These are phyloP conservation scores for Cryptococcus sp. DNA, from an alignment of 1,284 basidiomycete genomes.

Conservation along the genomic window DNA sequence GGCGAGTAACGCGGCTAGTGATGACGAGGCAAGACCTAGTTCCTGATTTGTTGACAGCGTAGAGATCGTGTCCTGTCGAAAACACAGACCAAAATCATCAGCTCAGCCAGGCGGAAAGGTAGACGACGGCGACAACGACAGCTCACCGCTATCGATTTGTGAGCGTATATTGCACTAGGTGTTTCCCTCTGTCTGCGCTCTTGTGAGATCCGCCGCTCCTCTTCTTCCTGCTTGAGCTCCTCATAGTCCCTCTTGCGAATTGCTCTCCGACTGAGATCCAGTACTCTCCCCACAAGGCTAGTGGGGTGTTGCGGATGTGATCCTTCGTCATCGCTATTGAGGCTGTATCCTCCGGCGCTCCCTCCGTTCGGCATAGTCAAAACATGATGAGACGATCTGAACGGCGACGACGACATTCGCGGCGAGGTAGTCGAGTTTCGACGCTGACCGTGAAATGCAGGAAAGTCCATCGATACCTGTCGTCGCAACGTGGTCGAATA, in stretches of 20 bases:
- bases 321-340: conserved; percentile 10
- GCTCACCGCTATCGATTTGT: conserved; percentile 44
- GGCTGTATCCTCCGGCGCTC: conserved; percentile 1
- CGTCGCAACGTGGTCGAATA: conserved; percentile 77
- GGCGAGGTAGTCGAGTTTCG: conserved; percentile 12
- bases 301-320: neutral
- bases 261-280: conserved; percentile 25
- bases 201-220: conserved; percentile 21
- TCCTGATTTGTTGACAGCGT: conserved; percentile 64
- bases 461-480: conserved; percentile 55
- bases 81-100: neutral
- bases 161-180: conserved; percentile 48
- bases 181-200: conserved; percentile 47
- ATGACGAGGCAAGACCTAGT: conserved; percentile 65
- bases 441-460: conserved; percentile 26
- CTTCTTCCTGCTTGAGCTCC: conserved; percentile 24
- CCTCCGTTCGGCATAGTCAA: conserved; percentile 11
- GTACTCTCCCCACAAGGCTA: conserved; percentile 10
- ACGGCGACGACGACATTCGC: conserved; percentile 16
- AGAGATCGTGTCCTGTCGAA: conserved; percentile 36
- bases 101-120: conserved; percentile 57
- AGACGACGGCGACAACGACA: neutral
- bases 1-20: conserved; percentile 67
- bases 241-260: conserved; percentile 37
- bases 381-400: conserved; percentile 8